Evolutionary conservation across 1,284 basidiomycete genomes (phyloP), one percentile per base, ranked within the genome.

Genomic region (Inonotus obliquus): DNA sequence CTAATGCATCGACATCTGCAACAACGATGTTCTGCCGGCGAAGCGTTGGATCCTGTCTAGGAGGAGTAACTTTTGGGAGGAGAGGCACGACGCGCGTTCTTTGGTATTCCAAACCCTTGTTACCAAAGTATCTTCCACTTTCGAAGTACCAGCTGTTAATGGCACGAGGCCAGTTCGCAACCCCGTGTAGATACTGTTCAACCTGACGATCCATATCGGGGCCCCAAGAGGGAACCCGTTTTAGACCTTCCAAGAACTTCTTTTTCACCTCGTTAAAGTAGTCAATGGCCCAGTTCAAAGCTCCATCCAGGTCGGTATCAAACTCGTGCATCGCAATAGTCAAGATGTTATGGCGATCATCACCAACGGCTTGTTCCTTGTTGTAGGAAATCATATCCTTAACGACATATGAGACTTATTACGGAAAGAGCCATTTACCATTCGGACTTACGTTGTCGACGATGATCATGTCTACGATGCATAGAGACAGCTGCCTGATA

Each of bases 391-490:
- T 35, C 17, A 61, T 35, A 25, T 61, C 59, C 59, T 61, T 4
- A 32, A 21, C 13, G 19, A 25, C 19, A 1, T 44, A 44, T 2
- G 17, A n/a, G 7, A 44, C 17, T 19, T 1, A 7, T 5, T 7
- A 29, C 13, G 23, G 13, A 4, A 49, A 6, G 32, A n/a, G n/a
- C n/a, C 13, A 21, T 7, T 38, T n/a, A n/a, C n/a, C n/a, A n/a
- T 4, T 68, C 65, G 52, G 25, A 69, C 76, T 68, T 69, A 85
- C 84, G 68, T 85, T 86, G 32, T 81, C 82, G 81, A 83, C 83
- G 39, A 80, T 81, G 45, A 84, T 79, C 54, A 85, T 74, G 63
- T 86, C 85, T 62, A 84, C 84, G 23, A 82, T 76, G 37, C 76
- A 72, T 64, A 81, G 77, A 63, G 80, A 78, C 63, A 86, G 76